Evolutionary conservation across 2,329 filamentous ascomycete genomes (phyloP), one percentile per base, ranked within the genome.

Genomic region (Colletotrichum lupini): DNA sequence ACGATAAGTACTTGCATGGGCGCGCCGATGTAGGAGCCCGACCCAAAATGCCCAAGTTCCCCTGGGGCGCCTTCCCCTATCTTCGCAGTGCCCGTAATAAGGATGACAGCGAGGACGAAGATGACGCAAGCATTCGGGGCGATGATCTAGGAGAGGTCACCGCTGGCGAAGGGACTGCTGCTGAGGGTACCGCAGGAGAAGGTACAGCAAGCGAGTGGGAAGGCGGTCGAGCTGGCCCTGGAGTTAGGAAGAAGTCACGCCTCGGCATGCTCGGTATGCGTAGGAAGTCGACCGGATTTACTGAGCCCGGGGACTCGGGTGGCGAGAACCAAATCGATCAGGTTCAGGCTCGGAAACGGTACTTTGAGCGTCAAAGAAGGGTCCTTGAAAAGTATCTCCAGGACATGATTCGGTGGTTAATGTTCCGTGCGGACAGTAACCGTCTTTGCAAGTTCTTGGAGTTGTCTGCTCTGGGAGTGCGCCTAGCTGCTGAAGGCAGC

Each of bases 371-470:
- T 74, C 95, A 98, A 82, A 91, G 96, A 69, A 93, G 92, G 77
- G 94, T 94, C 80, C 86, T 99, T 37, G 97, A 98, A 80, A 91
- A 92, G 61, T 99, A 99, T 80, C 86, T 99, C 24, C 94, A 96
- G 76, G 93, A 96, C 78, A 95, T 98, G 92, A 96, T 98, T 73
- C 92, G 94, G 67, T 98, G 96, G 90, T 91, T 99, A 78, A 98
- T 99, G 83, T 99, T 99, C 84, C 91, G 96, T 58, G 92, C 97
- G 7, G 96, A 98, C 82, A 98, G 95, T 83, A 98, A 98, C 79
- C 92, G 97, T 11, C 87, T 99, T 4, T 99, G 97, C 84, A 97
- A 97, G 76, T 99, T 99, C 81, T 86, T 99, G 2, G 97, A 99
- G 81, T 87, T 99, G 9, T 99, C 97, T 24, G 96, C 97, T 0